Base-by-base conservation (phyloP, 2,329 filamentous ascomycete species). In the Aspergillus unguis region DNA sequence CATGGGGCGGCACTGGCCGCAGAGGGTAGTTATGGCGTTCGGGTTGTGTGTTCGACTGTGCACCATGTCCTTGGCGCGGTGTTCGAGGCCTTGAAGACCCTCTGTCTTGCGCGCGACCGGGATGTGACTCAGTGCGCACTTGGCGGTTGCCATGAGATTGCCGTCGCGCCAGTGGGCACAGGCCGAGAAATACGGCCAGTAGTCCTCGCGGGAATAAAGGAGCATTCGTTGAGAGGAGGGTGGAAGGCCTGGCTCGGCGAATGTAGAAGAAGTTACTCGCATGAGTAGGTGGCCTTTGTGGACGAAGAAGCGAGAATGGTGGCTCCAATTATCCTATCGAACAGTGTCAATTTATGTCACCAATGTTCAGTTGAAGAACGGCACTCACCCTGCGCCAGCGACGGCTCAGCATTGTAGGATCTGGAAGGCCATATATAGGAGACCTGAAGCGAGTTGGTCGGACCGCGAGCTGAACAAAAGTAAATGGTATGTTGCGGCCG, bases 121-220 rank as follows among this genome's bases (percentile, higher is more conserved):
- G 32, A 85, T 77, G 57, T 85, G 83, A 8, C 69, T 70, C 8
- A 85, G 69, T 3, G 82, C 81, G 62, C 83, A 86, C 68, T 85
- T 85, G 59, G 80, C 82, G 32, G 81, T 69, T 11, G 78, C 74
- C 73, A 83, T 84, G 11, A 86, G 69, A 33, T 82, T 73, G 17
- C 83, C 83, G 55, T 85, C 80, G 17, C 77, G 75, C 83, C 83
- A 86, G 64, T 86, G 83, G 1, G 80, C 75, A 58, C 83, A 86
- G 1, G 77, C 79, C 8, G 80, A 83, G 67, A 85, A 85, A 63
- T 80, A 85, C 0, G 83, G 83, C 48, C 73, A 78, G 66, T 83
- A 85, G 60, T 85, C 82, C 47, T 82, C 78, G 52, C 80, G 76
- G 29, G 77, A 81, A 67, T 81, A 85, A 2, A 85, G 74, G 2